Percentiles rank a stretch among this genome's conserved stretches.
Evolutionary conservation across 2,329 filamentous ascomycete genomes (phyloP).

Genomic region (Rhynchosporium secalis): DNA sequence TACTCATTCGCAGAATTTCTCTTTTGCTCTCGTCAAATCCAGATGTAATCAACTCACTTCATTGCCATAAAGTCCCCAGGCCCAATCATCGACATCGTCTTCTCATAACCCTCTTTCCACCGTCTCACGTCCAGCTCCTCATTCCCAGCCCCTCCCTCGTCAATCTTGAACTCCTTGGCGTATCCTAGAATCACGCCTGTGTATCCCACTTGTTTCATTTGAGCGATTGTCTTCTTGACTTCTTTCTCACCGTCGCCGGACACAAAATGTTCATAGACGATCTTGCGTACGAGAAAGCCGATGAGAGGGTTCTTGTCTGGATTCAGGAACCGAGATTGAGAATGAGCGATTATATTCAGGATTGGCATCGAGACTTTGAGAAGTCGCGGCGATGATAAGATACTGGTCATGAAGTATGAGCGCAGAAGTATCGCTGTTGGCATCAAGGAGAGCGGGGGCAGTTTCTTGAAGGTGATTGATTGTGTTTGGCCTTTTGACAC

Average conservation of each 20-base stretch:
- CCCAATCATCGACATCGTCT: conserved; percentile 53
- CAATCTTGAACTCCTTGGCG: conserved; percentile 63
- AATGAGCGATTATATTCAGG: conserved; percentile 6
- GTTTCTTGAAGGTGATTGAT: not conserved
- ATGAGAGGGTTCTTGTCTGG: conserved; percentile 73
- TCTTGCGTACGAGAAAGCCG: conserved; percentile 68
- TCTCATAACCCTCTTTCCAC: conserved; percentile 54
- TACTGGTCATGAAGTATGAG: conserved; percentile 11
- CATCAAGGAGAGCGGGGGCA: conserved; percentile 15
- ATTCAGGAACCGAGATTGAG: conserved; percentile 21
- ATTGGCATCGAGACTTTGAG: conserved; percentile 16
- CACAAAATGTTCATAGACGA: conserved; percentile 87
- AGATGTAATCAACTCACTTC: conserved; percentile 43
- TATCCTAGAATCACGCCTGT: conserved; percentile 81
- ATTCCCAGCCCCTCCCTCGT: conserved; percentile 11
- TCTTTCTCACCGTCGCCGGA: conserved; percentile 71
- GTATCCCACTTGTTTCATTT: conserved; percentile 72
- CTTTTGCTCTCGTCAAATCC: not conserved
- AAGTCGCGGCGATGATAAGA: conserved; percentile 16
- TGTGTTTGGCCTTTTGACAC: not conserved
- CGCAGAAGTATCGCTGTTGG: conserved; percentile 11
- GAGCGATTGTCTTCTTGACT: conserved; percentile 61
- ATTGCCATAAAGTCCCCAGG: conserved; percentile 53
- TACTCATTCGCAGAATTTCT: not conserved
- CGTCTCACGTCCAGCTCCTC: conserved; percentile 15